These are phyloP conservation scores for Pseudonitzschia pungens DNA, from an alignment of 108 stramenopile species.

Conservation along the genomic window DNA sequence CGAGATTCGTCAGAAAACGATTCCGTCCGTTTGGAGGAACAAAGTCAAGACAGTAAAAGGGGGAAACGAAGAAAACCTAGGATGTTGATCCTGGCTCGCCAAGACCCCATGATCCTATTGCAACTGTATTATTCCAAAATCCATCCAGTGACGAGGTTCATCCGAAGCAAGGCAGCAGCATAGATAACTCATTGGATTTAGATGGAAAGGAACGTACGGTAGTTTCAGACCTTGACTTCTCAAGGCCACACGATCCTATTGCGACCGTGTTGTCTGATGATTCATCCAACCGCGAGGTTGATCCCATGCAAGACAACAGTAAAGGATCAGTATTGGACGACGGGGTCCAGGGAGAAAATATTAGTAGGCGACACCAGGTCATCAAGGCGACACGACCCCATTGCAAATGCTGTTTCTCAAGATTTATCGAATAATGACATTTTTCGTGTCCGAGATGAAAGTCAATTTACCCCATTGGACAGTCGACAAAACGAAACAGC, in stretches of 20 bases:
- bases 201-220: neutral
- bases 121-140: neutral
- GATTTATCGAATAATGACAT: too few relatives aligned
- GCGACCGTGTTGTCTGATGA: neutral
- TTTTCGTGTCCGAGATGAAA: too few relatives aligned
- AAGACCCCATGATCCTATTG: neutral
- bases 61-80: too few relatives aligned
- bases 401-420: too few relatives aligned
- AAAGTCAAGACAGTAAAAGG: too few relatives aligned
- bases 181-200: neutral
- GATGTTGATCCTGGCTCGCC: neutral
- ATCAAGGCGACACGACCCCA: too few relatives aligned
- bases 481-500: neutral
- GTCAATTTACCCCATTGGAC: neutral
- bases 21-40: too few relatives aligned
- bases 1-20: too few relatives aligned
- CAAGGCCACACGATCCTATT: neutral
- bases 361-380: too few relatives aligned
- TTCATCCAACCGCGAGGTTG: neutral
- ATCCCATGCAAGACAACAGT: neutral
- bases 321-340: too few relatives aligned
- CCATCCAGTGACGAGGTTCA: neutral
- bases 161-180: neutral
- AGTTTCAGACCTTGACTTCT: neutral
- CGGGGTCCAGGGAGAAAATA: too few relatives aligned